Evolutionary conservation across 1,139 yeast species (phyloP), one percentile per base, ranked within the genome.

Genomic region (Martiniozyma asiatica): DNA sequence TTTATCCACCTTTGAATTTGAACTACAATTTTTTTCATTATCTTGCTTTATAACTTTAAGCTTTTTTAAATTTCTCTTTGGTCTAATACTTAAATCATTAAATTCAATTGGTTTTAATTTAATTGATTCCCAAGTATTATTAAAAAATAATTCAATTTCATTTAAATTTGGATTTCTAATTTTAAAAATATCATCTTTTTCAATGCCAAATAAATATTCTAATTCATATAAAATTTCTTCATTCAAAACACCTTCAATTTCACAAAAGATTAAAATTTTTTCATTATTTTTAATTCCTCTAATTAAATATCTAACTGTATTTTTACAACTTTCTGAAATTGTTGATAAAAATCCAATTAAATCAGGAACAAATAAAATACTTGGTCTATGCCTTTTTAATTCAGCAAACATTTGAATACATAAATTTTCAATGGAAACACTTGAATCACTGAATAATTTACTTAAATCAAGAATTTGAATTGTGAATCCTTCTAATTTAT

Each of bases 351-450:
- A 85, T 4, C 74, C 67, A 40, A 85, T 89, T 34, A 85, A 59
- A 47, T 80, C 80, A 2, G 98, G 96, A 34, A 89, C 71, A 48
- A 71, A 80, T 3, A 92, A 58, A 8, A 92, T 77, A 10, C 94
- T 72, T 1, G 98, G 98, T 36, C 80, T 82, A 42, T 87, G 93
- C 47, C 94, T 70, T 43, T 82, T 70, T 3, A 94, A 94, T 55
- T 89, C 99, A 19, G 80, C 65, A 48, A 92, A 77, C 15, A 82
- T 66, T 48, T 85, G 95, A 17, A 89, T 81, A 24, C 87, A 66
- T 1, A 81, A 68, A 49, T 85, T 81, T 47, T 89, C 98, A 1
- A 93, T 76, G 0, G 94, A 73, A 39, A 85, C 61, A 0, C 92
- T 69, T 5, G 93, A 65, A 46, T 87, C 97, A 10, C 89, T 75